Base-by-base conservation (phyloP, 768 basidiomycete species). In the Macrocybe gigantea region DNA sequence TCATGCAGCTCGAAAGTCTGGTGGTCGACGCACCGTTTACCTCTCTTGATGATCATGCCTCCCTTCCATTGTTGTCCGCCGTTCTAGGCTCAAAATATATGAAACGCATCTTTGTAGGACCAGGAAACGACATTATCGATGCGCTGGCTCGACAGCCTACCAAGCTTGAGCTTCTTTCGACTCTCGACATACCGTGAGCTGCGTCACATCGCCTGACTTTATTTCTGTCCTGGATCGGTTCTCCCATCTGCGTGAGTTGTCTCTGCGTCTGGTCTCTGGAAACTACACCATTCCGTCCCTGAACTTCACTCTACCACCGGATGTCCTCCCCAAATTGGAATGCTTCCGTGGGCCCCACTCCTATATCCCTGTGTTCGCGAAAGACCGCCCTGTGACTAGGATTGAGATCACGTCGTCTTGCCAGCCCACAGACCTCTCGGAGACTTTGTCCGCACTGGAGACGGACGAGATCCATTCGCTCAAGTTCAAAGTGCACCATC, bases 311-410 rank as follows among this genome's bases (percentile, higher is more conserved):
- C 34, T 57, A n/a, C 56, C 56, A 7, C 11, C 48, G 10, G 43
- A 50, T 5, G 36, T 57, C 29, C 56, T 57, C 5, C 56, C 56
- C 15, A 52, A 54, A 40, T 46, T 55, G 13, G 48, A 38, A 44
- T 51, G 53, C 9, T 57, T 55, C 33, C 54, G 47, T 6, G 56
- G 56, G 5, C 54, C 53, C 30, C 51, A 47, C 33, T 45, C 45
- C 3, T 55, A 57, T 14, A 50, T 52, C 10, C 48, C 43, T 10
- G 43, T 47, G 48, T 57, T 57, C 37, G 51, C 49, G 9, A 41
- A 41, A 6, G 46, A 50, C 33, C 49, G 51, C n/a, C 40, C 14
- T 15, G 39, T 57, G 13, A 29, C 44, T 9, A 15, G 45, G 33
- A 12, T 57, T 37, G 53, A 52, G n/a, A 44, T 57, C 36, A 38